These are phyloP conservation scores for Fusarium luffae DNA, from an alignment of 2,329 filamentous ascomycete species.

Conservation along the genomic window DNA sequence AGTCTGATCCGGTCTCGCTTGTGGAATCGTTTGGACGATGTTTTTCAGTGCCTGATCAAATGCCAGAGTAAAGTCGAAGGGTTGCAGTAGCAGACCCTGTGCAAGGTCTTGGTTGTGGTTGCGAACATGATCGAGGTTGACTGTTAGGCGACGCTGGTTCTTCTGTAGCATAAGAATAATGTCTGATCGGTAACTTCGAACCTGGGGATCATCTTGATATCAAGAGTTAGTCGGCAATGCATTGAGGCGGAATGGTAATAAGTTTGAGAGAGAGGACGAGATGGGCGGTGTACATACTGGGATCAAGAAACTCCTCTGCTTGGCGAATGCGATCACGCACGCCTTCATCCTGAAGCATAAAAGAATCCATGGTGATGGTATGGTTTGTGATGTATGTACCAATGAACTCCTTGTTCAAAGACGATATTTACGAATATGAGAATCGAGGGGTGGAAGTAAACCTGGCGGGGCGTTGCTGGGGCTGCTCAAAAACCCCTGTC, in stretches of 20 bases:
- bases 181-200: conserved; percentile 84
- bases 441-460: conserved; percentile 35
- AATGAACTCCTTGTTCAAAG: conserved; percentile 16
- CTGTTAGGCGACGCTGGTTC: conserved; percentile 71
- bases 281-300: conserved; percentile 68
- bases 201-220: conserved; percentile 61
- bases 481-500: conserved; percentile 28
- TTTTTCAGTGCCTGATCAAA: conserved; percentile 93
- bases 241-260: neutral
- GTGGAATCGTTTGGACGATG: conserved; percentile 82
- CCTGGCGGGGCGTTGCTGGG: conserved; percentile 35
- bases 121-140: conserved; percentile 91
- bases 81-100: conserved; percentile 79
- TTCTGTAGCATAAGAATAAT: conserved; percentile 82
- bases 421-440: conserved; percentile 12
- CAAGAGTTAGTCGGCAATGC: conserved; percentile 20
- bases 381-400: conserved; percentile 18
- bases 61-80: conserved; percentile 88
- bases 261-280: neutral
- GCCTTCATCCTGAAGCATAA: conserved; percentile 85
- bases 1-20: conserved; percentile 79
- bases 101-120: conserved; percentile 87
- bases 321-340: conserved; percentile 84
- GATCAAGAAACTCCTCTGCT: conserved; percentile 94
- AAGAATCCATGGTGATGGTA: conserved; percentile 70